Base-by-base conservation (phyloP, 164 flowering plant species). In the Kingdonia uniflora region DNA sequence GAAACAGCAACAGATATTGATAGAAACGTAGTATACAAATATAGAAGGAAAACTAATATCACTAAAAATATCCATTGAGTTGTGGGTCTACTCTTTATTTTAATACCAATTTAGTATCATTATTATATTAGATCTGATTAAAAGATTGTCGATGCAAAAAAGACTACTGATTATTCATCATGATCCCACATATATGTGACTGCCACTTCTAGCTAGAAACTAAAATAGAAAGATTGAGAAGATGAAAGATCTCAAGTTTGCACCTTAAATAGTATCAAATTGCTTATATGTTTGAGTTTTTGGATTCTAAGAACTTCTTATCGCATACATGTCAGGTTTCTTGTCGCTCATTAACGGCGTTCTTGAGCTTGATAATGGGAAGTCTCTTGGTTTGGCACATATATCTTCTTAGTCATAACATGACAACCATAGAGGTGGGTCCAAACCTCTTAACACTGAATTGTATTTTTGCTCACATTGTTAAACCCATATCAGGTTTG, bases 381-480 rank as follows among this genome's bases (percentile, higher is more conserved):
- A 74, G 74, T 57, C 71, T 86, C 39, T 71, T 79, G 53, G 75
- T 72, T 58, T 84, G 88, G 95, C 81, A 84, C 71, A 60, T 80
- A 60, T 81, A 71, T 68, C 88, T 87, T 23, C 57, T 76, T 42
- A 20, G 65, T 46, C 81, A 61, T 42, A 87, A 86, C 47, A 69
- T 78, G 95, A 83, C 95, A 37, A 83, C 88, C 14, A 84, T 83
- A 57, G 95, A 86, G 80, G 95, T 86, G 67, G 2, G 53, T 52
- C 48, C 44, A 10, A 41, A 41, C 44, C 8, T 29, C 35, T 29
- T 29, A 3, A 8, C 35, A 3, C 6, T 29, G 8, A 29, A 29
- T 3, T 29, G 35, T 29, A 29, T 3, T 29, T 29, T 29, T 29
- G 35, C 35, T 29, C 6, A 29, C 35, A 29, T 29, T 4, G 4